Evolutionary conservation across 441 rosid species (phyloP).

Genomic region (Isatis lusitanica): DNA sequence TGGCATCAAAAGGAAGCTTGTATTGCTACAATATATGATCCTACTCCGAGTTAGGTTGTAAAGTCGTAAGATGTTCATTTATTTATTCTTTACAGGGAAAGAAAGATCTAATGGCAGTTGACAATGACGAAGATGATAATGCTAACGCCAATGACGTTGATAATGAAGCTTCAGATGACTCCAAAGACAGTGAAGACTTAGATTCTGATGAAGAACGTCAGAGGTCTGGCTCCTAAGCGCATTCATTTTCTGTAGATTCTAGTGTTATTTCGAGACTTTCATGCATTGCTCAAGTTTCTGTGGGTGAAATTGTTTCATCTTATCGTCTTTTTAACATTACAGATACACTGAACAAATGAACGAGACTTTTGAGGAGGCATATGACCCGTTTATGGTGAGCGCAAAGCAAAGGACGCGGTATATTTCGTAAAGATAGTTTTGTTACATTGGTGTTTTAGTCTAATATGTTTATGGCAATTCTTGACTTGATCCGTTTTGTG

Average conservation of each 20-base stretch:
- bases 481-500: too few species aligned
- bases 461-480: too few species aligned
- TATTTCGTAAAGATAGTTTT: too few species aligned
- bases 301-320: conserved; percentile 10
- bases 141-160: conserved; percentile 49
- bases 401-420: conserved; percentile 29
- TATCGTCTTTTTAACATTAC: conserved; percentile 28
- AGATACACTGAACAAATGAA: conserved; percentile 83
- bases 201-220: conserved; percentile 85
- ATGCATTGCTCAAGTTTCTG: not conserved
- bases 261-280: not conserved
- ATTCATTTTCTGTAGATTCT: not conserved
- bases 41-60: not conserved
- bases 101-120: conserved; percentile 79
- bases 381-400: conserved; percentile 65
- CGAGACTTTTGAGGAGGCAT: conserved; percentile 71
- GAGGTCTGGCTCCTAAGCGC: conserved; percentile 43
- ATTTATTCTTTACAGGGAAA: conserved; percentile 59
- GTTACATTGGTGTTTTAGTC: too few species aligned
- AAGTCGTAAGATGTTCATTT: not conserved
- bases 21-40: not conserved
- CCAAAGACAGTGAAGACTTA: conserved; percentile 56
- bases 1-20: not conserved
- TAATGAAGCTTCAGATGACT: conserved; percentile 37
- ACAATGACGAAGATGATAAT: conserved; percentile 58